Evolutionary conservation across 148 eudicot genomes (phyloP).

Genomic region (Spergularia bocconei): DNA sequence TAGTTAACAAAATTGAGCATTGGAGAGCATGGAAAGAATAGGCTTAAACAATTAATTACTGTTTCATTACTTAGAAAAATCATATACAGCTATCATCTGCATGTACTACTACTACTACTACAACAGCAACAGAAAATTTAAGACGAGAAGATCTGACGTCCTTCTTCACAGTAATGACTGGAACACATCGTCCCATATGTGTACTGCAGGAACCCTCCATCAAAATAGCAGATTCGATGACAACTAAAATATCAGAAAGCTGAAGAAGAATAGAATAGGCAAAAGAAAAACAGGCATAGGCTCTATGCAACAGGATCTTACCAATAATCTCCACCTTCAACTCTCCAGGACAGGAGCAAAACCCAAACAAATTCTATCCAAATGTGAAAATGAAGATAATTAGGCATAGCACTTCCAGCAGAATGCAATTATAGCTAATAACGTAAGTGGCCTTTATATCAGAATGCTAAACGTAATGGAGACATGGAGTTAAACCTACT

Average conservation of each 20-base stretch:
- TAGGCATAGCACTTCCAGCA: slow-evolving; percentile 24
- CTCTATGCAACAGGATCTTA: slow-evolving; percentile 27
- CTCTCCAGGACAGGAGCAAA: slow-evolving; percentile 33
- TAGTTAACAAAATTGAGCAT: background rate
- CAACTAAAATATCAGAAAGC: slow-evolving; percentile 12
- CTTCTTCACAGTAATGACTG: slow-evolving; percentile 19
- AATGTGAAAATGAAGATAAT: slow-evolving; percentile 22
- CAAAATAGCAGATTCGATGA: slow-evolving; percentile 16
- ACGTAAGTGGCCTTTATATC: slow-evolving; percentile 12
- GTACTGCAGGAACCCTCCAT: slow-evolving; percentile 24
- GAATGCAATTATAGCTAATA: slow-evolving; percentile 5
- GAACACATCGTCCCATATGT: slow-evolving; percentile 9
- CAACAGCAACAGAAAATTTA: slow-evolving; percentile 19
- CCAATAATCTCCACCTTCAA: slow-evolving; percentile 34
- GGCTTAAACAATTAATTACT: slow-evolving; percentile 11
- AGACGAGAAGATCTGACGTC: slow-evolving; percentile 20
- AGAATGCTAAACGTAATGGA: slow-evolving; percentile 20
- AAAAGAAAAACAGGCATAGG: slow-evolving; percentile 1
- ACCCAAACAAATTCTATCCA: slow-evolving; percentile 36
- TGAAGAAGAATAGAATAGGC: slow-evolving; percentile 12
- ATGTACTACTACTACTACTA: slow-evolving; percentile 20
- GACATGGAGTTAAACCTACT: slow-evolving; percentile 13
- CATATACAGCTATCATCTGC: slow-evolving; percentile 20
- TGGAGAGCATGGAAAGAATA: background rate
- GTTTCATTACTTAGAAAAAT: slow-evolving; percentile 18